Evolutionary conservation across 2,329 filamentous ascomycete species (phyloP).

Genomic region (Hymenoscyphus albidus): DNA sequence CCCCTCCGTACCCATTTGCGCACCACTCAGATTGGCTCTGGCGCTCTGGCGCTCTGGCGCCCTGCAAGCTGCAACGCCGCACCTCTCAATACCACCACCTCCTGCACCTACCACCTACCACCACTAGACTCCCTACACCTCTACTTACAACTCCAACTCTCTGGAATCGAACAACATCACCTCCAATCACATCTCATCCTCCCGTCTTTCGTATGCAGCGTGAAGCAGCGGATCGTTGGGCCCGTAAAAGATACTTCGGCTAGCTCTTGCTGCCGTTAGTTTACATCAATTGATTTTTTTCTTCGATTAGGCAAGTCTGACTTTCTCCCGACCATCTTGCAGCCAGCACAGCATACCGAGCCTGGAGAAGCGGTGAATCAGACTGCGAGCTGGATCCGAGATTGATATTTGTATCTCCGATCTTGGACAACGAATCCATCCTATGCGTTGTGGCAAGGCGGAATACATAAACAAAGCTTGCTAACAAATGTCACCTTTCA

Average conservation of each 20-base stretch:
- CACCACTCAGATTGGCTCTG: background rate
- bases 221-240: conserved; percentile 48
- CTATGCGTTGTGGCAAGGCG: background rate
- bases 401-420: background rate
- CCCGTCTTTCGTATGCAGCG: conserved; percentile 43
- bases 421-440: background rate
- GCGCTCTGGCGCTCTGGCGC: background rate
- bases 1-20: background rate
- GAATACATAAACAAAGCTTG: background rate
- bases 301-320: conserved; percentile 10
- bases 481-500: background rate
- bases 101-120: too few relatives aligned
- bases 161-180: background rate
- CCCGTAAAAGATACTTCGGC: conserved; percentile 43
- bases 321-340: background rate
- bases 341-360: background rate
- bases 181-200: background rate
- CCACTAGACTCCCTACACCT: background rate
- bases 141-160: background rate
- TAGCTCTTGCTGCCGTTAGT: conserved; percentile 33
- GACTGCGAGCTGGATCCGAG: background rate
- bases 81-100: too few relatives aligned
- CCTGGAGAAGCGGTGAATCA: conserved; percentile 5
- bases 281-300: conserved; percentile 15
- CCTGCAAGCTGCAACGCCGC: background rate